Evolutionary conservation across 139 green algal genomes (phyloP).

Genomic region (Closterium sp.): DNA sequence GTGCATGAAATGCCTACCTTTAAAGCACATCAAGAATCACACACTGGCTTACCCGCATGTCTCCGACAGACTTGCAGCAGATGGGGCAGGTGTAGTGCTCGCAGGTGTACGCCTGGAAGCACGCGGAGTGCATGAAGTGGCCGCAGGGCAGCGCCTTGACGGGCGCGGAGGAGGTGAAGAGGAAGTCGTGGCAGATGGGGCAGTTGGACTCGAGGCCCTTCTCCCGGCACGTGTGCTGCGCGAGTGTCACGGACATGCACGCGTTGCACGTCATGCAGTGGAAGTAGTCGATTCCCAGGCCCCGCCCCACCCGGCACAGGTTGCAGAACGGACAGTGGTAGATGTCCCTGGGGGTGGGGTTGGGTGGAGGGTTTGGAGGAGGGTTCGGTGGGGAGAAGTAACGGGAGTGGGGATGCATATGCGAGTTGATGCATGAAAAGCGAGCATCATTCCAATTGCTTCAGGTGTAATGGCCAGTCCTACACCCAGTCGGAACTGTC

Average conservation of each 20-base stretch:
- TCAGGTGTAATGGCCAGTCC: too few species aligned
- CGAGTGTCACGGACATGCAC: slow-evolving; percentile 88
- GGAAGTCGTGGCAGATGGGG: slow-evolving; percentile 91
- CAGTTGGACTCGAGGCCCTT: slow-evolving; percentile 78
- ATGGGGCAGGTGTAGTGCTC: slow-evolving; percentile 94
- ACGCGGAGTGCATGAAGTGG: slow-evolving; percentile 94
- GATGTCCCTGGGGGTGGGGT: slow-evolving; percentile 62
- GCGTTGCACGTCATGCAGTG: slow-evolving; percentile 99
- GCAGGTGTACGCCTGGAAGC: slow-evolving; percentile 83
- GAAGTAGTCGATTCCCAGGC: slow-evolving; percentile 90
- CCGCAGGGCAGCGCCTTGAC: slow-evolving; percentile 87
- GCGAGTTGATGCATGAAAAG: background rate
- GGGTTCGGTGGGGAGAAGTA: too few species aligned
- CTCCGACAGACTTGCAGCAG: slow-evolving; percentile 89
- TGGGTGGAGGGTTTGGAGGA: too few species aligned
- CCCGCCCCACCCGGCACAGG: slow-evolving; percentile 78
- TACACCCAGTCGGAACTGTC: too few species aligned
- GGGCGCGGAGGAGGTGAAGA: slow-evolving; percentile 81
- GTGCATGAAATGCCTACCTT: slow-evolving; percentile 18
- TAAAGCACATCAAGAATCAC: too few species aligned
- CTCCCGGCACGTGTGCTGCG: slow-evolving; percentile 86
- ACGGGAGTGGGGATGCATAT: too few species aligned
- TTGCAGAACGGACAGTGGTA: slow-evolving; percentile 99
- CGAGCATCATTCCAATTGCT: background rate
- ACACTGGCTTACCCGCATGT: slow-evolving; percentile 77